These are phyloP conservation scores for Collybia sordida DNA, from an alignment of 768 basidiomycete genomes.

Conservation along the genomic window DNA sequence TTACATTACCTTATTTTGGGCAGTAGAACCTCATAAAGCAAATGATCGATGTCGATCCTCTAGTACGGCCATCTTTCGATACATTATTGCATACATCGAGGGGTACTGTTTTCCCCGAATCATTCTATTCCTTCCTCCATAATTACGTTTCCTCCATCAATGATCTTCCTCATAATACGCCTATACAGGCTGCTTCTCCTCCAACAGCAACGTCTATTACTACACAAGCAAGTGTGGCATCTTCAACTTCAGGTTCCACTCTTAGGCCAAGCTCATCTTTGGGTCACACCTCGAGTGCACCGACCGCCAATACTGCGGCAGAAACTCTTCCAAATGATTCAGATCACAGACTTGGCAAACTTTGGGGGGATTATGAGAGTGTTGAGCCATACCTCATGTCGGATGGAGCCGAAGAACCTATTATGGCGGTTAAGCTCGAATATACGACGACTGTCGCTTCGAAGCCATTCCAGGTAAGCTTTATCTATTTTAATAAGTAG, in stretches of 20 bases:
- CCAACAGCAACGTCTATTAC: constrained; percentile 23
- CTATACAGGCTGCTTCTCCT: constrained; percentile 39
- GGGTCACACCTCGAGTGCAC: constrained; percentile 13
- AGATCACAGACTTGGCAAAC: constrained; percentile 79
- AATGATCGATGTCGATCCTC: constrained; percentile 86
- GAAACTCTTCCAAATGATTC: constrained; percentile 72
- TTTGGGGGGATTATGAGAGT: constrained; percentile 87
- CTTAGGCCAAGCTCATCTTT: constrained; percentile 31
- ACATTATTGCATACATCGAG: constrained; percentile 71
- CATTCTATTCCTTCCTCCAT: constrained; percentile 93
- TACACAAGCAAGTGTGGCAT: constrained; percentile 27
- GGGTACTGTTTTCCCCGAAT: constrained; percentile 83
- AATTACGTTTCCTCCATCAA: constrained; percentile 83
- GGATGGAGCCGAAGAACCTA: constrained; percentile 43
- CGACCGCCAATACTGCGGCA: constrained; percentile 24
- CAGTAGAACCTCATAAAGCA: constrained; percentile 79
- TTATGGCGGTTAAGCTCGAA: constrained; percentile 58
- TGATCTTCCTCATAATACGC: constrained; percentile 53
- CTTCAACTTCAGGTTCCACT: constrained; percentile 31
- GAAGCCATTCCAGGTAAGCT: constrained; percentile 59
- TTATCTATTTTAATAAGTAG: background rate
- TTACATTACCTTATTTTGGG: constrained; percentile 21
- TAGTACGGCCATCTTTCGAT: constrained; percentile 79
- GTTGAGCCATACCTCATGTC: constrained; percentile 68
- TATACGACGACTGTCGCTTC: constrained; percentile 37